These are phyloP conservation scores for Cenchrus purpureus DNA, from an alignment of 176 grass and related monocot species.

Conservation along the genomic window DNA sequence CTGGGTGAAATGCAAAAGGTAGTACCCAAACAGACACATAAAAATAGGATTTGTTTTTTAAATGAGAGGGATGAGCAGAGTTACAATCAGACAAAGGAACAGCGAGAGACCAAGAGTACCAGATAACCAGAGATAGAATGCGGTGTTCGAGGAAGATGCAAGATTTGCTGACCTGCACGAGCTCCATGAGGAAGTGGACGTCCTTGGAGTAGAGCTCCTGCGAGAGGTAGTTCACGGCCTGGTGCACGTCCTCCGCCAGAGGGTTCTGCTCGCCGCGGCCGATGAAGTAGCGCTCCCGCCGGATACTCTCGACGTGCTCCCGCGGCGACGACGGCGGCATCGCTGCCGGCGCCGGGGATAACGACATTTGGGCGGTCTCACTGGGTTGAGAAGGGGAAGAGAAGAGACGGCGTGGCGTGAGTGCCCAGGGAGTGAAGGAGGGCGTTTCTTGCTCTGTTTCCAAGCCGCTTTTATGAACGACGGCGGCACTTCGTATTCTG, in stretches of 20 bases:
- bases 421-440: no score
- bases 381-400: neutral
- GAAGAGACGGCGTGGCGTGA: neutral
- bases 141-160: neutral
- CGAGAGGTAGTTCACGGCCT: conserved; percentile 65
- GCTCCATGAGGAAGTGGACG: conserved; percentile 89
- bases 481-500: neutral
- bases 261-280: conserved; percentile 70
- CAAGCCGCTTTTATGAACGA: no score
- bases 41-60: neutral
- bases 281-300: conserved; percentile 60
- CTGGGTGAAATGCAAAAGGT: no score
- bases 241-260: conserved; percentile 72
- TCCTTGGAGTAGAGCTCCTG: conserved; percentile 88
- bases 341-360: neutral
- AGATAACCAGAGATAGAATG: neutral
- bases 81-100: neutral
- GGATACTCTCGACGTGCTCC: conserved; percentile 75
- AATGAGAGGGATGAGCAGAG: no score
- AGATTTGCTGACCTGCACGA: conserved; percentile 59
- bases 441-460: no score
- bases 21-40: neutral
- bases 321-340: neutral
- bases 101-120: neutral
- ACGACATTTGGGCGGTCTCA: conserved; percentile 21